Percentiles rank a stretch among this genome's conserved stretches.
phyloP scores from a whole-genome alignment of 1,139 yeast genomes.

The Eremothecium cymbalariae region DNA sequence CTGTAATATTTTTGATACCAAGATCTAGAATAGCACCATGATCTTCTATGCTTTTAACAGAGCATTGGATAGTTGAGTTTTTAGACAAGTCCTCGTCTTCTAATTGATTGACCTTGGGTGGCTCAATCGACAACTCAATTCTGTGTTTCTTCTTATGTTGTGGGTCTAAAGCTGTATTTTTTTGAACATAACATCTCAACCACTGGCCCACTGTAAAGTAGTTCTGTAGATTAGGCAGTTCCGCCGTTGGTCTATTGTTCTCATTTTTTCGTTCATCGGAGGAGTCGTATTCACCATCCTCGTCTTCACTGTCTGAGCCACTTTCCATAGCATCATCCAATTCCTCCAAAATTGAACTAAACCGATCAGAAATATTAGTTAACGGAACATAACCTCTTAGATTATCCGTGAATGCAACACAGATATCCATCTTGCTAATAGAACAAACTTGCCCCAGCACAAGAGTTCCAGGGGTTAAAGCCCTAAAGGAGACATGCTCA shows the following conservation, averaged over 20 bases:
- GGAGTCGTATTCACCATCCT: constrained; percentile 31
- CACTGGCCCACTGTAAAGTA: constrained; percentile 72
- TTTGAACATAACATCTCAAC: constrained; percentile 68
- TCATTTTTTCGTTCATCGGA: constrained; percentile 35
- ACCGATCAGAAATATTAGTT: constrained; percentile 60
- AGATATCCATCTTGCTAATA: constrained; percentile 55
- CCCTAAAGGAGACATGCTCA: constrained; percentile 55
- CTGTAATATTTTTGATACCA: constrained; percentile 51
- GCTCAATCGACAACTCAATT: constrained; percentile 69
- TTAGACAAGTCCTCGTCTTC: constrained; percentile 61
- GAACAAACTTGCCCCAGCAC: constrained; percentile 68
- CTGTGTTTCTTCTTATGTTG: constrained; percentile 41
- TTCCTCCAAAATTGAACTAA: constrained; percentile 50
- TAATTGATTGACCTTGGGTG: constrained; percentile 59
- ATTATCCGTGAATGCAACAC: constrained; percentile 73
- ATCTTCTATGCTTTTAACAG: constrained; percentile 76
- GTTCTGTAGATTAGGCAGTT: constrained; percentile 48
- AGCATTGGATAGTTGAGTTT: constrained; percentile 56
- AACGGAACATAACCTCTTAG: constrained; percentile 74
- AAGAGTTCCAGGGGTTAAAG: constrained; percentile 58
- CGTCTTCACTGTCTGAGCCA: constrained; percentile 30
- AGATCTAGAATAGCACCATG: constrained; percentile 76
- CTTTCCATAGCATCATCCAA: constrained; percentile 40
- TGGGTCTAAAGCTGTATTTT: constrained; percentile 35
- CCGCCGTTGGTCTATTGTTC: constrained; percentile 29